Conservation (phyloP, 345 rosid species). For the Nasturtium officinale region DNA sequence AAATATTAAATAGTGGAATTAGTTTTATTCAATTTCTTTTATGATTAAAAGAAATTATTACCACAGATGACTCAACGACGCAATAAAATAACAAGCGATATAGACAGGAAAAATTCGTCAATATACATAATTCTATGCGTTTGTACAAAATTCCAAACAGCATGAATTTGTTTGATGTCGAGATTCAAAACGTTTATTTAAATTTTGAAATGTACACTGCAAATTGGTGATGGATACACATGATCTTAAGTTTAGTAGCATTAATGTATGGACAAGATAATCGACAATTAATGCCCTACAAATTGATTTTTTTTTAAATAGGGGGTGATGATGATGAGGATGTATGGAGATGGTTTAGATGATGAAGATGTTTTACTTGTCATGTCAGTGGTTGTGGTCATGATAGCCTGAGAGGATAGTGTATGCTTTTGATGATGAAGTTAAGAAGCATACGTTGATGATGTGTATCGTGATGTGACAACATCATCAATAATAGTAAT, state of each 20-base stretch:
- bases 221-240: background rate
- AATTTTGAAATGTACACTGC: background rate
- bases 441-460: slow-evolving; percentile 37
- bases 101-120: background rate
- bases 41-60: background rate
- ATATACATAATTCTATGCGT: background rate
- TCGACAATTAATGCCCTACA: background rate
- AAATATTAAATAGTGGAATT: background rate
- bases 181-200: background rate
- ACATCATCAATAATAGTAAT: slow-evolving; percentile 42
- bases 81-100: background rate
- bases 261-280: background rate
- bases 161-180: background rate
- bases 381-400: slow-evolving; percentile 38
- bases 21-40: background rate
- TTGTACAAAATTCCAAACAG: background rate
- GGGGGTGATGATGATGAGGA: slow-evolving; percentile 29
- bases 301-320: background rate
- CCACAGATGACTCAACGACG: slow-evolving; percentile 10
- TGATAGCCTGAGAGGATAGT: slow-evolving; percentile 8
- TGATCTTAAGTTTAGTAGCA: background rate
- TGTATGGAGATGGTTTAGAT: slow-evolving; percentile 28
- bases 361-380: slow-evolving; percentile 39
- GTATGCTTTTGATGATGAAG: slow-evolving; percentile 34
- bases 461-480: slow-evolving; percentile 40